Base-by-base conservation (phyloP, 83 land plant genomes). In the Diphasiastrum complanatum region DNA sequence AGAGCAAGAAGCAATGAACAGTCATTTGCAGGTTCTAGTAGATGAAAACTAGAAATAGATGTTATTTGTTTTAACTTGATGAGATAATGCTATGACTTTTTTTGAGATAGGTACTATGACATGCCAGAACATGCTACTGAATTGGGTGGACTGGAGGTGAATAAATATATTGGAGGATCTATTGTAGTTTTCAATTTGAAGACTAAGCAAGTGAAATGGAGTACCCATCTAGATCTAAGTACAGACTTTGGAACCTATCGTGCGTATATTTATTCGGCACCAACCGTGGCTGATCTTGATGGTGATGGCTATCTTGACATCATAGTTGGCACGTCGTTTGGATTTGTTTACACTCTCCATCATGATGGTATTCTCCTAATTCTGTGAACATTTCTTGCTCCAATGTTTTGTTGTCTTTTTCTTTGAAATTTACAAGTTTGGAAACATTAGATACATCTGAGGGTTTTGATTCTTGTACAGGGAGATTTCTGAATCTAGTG, bases 131-230 rank as follows among this genome's bases (percentile, higher is more conserved):
- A 83, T 77, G 73, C 68, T 33, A 57, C 73, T 55, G 91, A 89
- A 49, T 62, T 93, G 52, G 86, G 88, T 33, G 87, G 65, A 35
- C 72, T 93, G 34, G 85, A 93, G 38, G 82, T 89, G 54, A 77
- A 76, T 28, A 93, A 93, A 61, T 93, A 85, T 80, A 89, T 93
- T 43, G 96, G 85, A 37, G 84, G 92, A 32, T 69, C 81, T 4
- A 84, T 93, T 67, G 86, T 89, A 51, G 99, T 86, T 55, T 85
- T 93, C 67, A 86, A 89, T 61, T 78, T 93, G 58, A 89, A 89
- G 27, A 93, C 99, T 6, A 93, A 86, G 67, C 89, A 93, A 76
- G 85, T 93, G 4, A 93, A 93, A 64, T 93, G 99, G 99, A 84
- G 62, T 19, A 64, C 55, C 19, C 73, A 71, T 8, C 77, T 93